Base-by-base conservation (phyloP, 73 alveolate species). In the Effrenium voratum region DNA sequence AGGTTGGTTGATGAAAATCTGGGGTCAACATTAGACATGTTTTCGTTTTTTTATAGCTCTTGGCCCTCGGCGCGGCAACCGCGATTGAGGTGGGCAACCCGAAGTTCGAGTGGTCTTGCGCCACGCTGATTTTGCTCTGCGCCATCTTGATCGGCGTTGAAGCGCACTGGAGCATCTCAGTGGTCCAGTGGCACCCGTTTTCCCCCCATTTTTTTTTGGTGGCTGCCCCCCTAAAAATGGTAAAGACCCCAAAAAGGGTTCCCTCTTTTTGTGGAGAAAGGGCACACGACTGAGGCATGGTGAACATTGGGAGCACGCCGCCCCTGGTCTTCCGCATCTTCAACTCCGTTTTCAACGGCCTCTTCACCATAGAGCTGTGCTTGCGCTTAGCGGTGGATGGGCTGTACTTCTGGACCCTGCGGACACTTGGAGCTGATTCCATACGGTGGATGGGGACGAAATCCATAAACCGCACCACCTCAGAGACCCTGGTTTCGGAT, bases 71-170 rank as follows among this genome's bases (percentile, higher is more conserved):
- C 12, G 22, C 68, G 68, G 30, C 68, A 12, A 55, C 68, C 68
- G 12, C 22, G 88, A 13, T 6, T 13, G 68, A 88, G 96, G 96
- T 88, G 3, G 34, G 75, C 41, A 73, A 88, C 41, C 38, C 86
- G 52, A 88, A 88, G n/a, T 88, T 88, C 52, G 96, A 88, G 55
- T 66, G 85, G 96, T 16, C 52, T 22, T 88, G 96, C 43, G 96
- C 96, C 0, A 43, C 45, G 40, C 57, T 88, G 43, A 88, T 88
- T 52, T 40, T 88, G 52, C 55, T 88, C 28, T 88, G 96, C 22
- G 96, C 96, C 2, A 26, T 63, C 50, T 30, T 88, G 96, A 88
- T 88, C 38, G 96, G 96, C 16, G 86, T 41, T 15, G 96, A 88
- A 88, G 85, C 96, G 3, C 84, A 88, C 49, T 88, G 86, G 85